phyloP scores from a whole-genome alignment of 768 basidiomycete species.

The Coprinopsis cinerea region DNA sequence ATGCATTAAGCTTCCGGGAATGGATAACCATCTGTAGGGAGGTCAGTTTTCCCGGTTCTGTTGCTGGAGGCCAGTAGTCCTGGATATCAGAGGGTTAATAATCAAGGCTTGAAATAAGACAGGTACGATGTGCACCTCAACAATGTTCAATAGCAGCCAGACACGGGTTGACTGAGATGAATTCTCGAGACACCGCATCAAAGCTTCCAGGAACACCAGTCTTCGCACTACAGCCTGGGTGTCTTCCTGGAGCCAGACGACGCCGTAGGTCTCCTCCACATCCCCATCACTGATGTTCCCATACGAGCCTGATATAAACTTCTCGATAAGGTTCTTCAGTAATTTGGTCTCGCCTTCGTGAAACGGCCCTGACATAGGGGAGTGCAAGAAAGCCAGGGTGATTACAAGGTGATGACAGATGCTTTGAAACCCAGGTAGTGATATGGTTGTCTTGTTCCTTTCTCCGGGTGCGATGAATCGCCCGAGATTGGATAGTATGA shows the following conservation, averaged over 20 bases:
- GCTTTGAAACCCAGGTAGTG: constrained; percentile 43
- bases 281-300: constrained; percentile 41
- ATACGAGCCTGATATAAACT: constrained; percentile 40
- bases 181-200: constrained; percentile 48
- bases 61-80: constrained; percentile 1
- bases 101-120: background rate
- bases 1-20: constrained; percentile 37
- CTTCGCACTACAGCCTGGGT: constrained; percentile 26
- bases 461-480: constrained; percentile 39
- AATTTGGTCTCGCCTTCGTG: constrained; percentile 28
- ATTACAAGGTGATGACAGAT: constrained; percentile 48
- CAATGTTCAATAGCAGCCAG: constrained; percentile 43
- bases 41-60: constrained; percentile 14
- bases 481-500: constrained; percentile 46
- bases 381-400: constrained; percentile 36
- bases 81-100: background rate
- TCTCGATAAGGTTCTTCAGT: constrained; percentile 36
- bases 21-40: constrained; percentile 42
- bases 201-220: constrained; percentile 37
- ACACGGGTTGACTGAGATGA: constrained; percentile 36
- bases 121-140: constrained; percentile 38
- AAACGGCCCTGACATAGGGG: constrained; percentile 7
- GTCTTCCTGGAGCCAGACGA: constrained; percentile 30
- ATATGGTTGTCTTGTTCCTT: constrained; percentile 33
- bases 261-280: constrained; percentile 48